A percentile compares a stretch with the other conserved stretches of the same genome.
phyloP scores from a whole-genome alignment of 768 basidiomycete genomes.

The Serendipita indica region DNA sequence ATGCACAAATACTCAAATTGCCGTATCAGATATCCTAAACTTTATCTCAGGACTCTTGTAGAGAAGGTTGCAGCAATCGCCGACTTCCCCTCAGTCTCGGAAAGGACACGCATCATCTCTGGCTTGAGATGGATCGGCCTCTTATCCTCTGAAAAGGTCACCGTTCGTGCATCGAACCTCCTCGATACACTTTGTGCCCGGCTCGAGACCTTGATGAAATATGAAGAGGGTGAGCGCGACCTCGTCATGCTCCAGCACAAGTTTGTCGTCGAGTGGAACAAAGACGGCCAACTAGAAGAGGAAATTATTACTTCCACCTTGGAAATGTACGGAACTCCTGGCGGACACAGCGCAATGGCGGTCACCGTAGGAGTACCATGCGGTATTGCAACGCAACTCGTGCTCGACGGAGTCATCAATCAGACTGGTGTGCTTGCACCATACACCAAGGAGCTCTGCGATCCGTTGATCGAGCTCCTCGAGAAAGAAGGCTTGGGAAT shows the following conservation, averaged over 20 bases:
- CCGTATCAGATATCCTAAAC: slow-evolving; percentile 8
- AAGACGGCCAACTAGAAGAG: slow-evolving; percentile 22
- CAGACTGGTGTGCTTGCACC: slow-evolving; percentile 73
- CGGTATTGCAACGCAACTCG: slow-evolving; percentile 82
- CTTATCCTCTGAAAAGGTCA: slow-evolving; percentile 55
- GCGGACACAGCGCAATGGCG: slow-evolving; percentile 83
- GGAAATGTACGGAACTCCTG: slow-evolving; percentile 69
- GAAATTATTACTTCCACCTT: slow-evolving; percentile 84
- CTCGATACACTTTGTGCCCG: slow-evolving; percentile 87
- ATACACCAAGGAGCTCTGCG: slow-evolving; percentile 73
- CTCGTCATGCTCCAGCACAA: slow-evolving; percentile 98
- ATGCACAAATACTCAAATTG: slow-evolving; percentile 14
- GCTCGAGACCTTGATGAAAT: slow-evolving; percentile 85
- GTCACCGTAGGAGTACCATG: slow-evolving; percentile 83
- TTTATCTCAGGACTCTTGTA: slow-evolving; percentile 36
- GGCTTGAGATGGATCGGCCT: slow-evolving; percentile 90
- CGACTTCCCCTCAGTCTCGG: slow-evolving; percentile 55
- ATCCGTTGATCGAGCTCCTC: slow-evolving; percentile 47
- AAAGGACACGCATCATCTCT: slow-evolving; percentile 65
- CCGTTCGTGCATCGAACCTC: slow-evolving; percentile 53
- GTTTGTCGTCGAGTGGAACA: slow-evolving; percentile 74
- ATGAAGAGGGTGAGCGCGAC: slow-evolving; percentile 81
- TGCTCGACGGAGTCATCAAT: slow-evolving; percentile 72
- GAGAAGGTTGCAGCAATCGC: slow-evolving; percentile 53
- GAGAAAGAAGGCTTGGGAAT: slow-evolving; percentile 67